Base-by-base conservation (phyloP, 495 filamentous ascomycete genomes). In the Hypoxylon rickii region DNA sequence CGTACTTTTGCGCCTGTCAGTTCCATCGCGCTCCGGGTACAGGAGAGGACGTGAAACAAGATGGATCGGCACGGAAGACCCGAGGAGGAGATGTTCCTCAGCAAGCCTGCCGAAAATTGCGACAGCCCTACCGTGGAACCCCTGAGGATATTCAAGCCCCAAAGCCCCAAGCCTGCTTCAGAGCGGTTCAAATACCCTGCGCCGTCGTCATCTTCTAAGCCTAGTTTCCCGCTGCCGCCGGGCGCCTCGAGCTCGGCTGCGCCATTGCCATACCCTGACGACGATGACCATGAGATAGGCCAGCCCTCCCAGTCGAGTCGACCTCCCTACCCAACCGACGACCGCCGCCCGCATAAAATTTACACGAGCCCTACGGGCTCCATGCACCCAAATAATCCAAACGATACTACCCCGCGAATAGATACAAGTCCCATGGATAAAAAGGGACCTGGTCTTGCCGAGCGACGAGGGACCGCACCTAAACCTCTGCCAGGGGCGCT, bases 1-100 rank as follows among this genome's bases (percentile, higher is more conserved):
- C 26, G 47, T 47, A 48, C 16, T 15, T 49, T 44, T 61, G 49
- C 51, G 42, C 46, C 54, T 55, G 48, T 46, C 40, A 41, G 42
- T 22, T 45, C 44, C 43, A 45, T 41, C 34, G 46, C 41, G 52
- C 44, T 58, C 36, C 40, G 42, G 24, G 49, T 53, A 58, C 40
- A 24, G 41, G 44, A 54, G 59, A 64, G 34, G 34, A 60, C 38
- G 63, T 72, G 68, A 49, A 78, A 71, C 65, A 75, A 70, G 70
- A 73, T 70, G 58, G 68, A 69, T 51, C 73, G 73, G 44, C 73
- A 74, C 54, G 82, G 82, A 62, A 77, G 82, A 59, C 79, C 80
- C 44, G 81, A 87, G 32, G 87, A 88, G 55, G 89, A 93, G 76
- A 83, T 94, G 69, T 93, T 93, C 69, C 79, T 92, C 59, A 80